Evolutionary conservation across 2,329 filamentous ascomycete species (phyloP), one percentile per base, ranked within the genome.

Genomic region (Ophiocordyceps camponoti-floridani): DNA sequence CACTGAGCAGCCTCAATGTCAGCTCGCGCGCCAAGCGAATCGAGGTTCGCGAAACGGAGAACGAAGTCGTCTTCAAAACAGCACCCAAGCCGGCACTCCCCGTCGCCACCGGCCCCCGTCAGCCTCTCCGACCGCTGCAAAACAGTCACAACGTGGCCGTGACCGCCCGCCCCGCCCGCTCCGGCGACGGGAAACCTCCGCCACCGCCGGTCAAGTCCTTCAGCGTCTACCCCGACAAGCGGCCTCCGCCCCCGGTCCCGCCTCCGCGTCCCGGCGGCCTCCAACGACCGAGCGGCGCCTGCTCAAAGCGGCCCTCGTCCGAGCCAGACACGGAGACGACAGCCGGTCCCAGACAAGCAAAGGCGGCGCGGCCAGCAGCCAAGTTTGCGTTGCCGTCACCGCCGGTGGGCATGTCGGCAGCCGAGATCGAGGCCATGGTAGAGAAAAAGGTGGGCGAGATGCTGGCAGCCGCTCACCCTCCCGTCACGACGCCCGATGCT

Each of bases 11-110:
- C 49, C 67, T 96, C 44, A 95, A 94, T 57, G 91, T 96, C 56
- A 91, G 88, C 55, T 95, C 91, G 44, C 76, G 89, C 11, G 93
- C 89, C 23, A 95, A 95, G 68, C 86, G 93, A 56, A 95, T 96
- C 52, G 89, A 96, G 60, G 82, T 94, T 11, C 81, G 86, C 43
- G 91, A 96, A 60, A 84, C 94, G 47, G 89, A 96, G 61, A 96
- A 96, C 56, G 87, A 95, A 56, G 82, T 93, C 4, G 80, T 94
- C 38, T 93, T 85, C 66, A 86, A 84, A 57, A 79, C 83, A 77
- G 46, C 67, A 72, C 53, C 58, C 62, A 31, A 31, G 42, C 23
- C 23, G 23, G n/a, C 16, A 11, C 58, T 55, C 50, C 52, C 62
- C 52, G 53, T 59, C 52, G 51, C 63, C 50, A 67, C 66, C 8